These are phyloP conservation scores for Pholiota molesta DNA, from an alignment of 768 basidiomycete species.

Conservation along the genomic window DNA sequence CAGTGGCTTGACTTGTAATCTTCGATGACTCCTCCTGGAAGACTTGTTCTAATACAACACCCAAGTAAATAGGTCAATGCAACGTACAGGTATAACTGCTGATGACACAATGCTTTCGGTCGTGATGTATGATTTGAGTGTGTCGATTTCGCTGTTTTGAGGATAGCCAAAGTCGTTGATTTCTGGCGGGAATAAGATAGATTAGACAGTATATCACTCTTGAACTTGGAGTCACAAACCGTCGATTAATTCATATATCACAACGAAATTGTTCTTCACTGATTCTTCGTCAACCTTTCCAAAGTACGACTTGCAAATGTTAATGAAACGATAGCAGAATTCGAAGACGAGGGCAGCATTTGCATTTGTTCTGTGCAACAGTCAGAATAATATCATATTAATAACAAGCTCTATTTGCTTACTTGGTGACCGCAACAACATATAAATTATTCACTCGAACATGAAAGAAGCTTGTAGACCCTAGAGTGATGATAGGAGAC, in stretches of 20 bases:
- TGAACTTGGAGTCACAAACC: constrained; percentile 54
- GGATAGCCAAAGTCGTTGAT: constrained; percentile 99
- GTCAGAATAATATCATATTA: neutral
- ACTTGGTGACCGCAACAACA: constrained; percentile 96
- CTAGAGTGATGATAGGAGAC: constrained; percentile 96
- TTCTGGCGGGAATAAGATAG: constrained; percentile 43
- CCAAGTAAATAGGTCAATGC: neutral
- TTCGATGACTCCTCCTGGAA: constrained; percentile 93
- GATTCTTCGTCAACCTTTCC: constrained; percentile 98
- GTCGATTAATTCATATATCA: constrained; percentile 98
- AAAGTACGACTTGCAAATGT: constrained; percentile 94
- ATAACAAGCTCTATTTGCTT: constrained; percentile 47
- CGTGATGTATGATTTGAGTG: constrained; percentile 96
- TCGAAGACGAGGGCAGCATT: constrained; percentile 98
- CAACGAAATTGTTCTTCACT: constrained; percentile 98
- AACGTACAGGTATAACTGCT: constrained; percentile 76
- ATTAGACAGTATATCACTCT: neutral
- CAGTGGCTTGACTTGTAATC: constrained; percentile 97
- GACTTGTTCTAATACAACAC: neutral
- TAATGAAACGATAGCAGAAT: constrained; percentile 95
- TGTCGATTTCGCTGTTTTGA: constrained; percentile 98
- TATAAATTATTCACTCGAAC: constrained; percentile 95
- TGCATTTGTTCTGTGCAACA: constrained; percentile 75
- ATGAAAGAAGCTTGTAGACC: constrained; percentile 99
- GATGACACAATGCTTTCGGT: constrained; percentile 93